phyloP scores from a whole-genome alignment of 1,284 basidiomycete species.

The Rhodofomes roseus region DNA sequence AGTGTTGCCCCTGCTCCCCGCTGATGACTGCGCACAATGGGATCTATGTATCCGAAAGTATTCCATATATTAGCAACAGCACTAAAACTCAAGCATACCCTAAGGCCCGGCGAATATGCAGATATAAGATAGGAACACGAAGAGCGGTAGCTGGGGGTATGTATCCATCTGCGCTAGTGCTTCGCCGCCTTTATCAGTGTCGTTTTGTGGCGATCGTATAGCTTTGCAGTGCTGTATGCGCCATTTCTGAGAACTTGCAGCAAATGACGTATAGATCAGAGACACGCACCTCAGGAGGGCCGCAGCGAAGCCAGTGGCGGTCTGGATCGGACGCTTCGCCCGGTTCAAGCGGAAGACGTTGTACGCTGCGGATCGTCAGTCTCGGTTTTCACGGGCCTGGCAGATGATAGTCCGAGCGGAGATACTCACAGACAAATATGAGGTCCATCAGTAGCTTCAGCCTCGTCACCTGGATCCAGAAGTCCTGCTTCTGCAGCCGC shows the following conservation, averaged over 20 bases:
- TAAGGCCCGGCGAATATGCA: background rate
- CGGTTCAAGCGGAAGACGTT: slow-evolving; percentile 57
- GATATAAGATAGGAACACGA: background rate
- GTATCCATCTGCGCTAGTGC: background rate
- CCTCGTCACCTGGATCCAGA: slow-evolving; percentile 69
- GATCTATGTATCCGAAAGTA: background rate
- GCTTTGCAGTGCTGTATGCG: slow-evolving; percentile 53
- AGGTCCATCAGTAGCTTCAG: slow-evolving; percentile 76
- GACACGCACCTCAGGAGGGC: slow-evolving; percentile 64
- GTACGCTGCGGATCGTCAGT: slow-evolving; percentile 37
- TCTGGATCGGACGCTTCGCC: slow-evolving; percentile 56
- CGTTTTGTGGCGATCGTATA: slow-evolving; percentile 65
- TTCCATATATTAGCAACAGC: background rate
- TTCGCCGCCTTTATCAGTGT: slow-evolving; percentile 46
- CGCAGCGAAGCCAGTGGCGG: slow-evolving; percentile 61
- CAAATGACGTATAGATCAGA: background rate
- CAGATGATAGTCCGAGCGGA: background rate
- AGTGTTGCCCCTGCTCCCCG: too few species aligned
- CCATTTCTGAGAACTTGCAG: background rate
- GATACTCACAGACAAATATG: slow-evolving; percentile 75
- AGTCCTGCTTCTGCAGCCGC: slow-evolving; percentile 62
- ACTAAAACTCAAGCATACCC: background rate
- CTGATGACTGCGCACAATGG: background rate
- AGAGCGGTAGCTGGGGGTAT: background rate
- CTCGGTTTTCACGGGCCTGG: background rate